Evolutionary conservation across 1,139 yeast species (phyloP).

Genomic region (Nakaseomyces nivariensis): DNA sequence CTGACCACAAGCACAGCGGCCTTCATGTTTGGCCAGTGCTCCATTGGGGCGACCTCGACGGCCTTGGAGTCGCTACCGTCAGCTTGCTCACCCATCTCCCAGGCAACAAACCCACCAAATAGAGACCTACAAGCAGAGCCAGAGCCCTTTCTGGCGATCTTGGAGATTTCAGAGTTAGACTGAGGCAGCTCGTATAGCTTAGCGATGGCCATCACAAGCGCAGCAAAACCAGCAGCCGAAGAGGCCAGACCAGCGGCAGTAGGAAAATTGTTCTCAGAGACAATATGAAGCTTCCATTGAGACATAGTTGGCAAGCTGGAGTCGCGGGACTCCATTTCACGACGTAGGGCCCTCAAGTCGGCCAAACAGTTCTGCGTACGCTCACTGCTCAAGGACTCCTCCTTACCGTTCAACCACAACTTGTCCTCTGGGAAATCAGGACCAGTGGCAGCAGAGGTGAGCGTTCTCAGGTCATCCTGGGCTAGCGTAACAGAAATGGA

Average conservation of each 20-base stretch:
- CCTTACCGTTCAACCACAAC: slow-evolving; percentile 74
- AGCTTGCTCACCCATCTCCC: slow-evolving; percentile 81
- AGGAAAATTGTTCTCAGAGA: slow-evolving; percentile 93
- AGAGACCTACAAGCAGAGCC: slow-evolving; percentile 97
- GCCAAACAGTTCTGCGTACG: slow-evolving; percentile 73
- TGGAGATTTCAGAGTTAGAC: slow-evolving; percentile 72
- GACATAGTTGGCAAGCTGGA: slow-evolving; percentile 51
- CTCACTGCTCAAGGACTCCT: slow-evolving; percentile 53
- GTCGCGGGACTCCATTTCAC: slow-evolving; percentile 42
- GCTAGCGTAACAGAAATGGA: slow-evolving; percentile 90
- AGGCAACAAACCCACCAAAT: slow-evolving; percentile 95
- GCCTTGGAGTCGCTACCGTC: slow-evolving; percentile 91
- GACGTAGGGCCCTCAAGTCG: slow-evolving; percentile 64
- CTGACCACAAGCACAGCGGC: slow-evolving; percentile 89
- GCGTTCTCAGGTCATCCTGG: slow-evolving; percentile 80
- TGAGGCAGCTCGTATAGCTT: slow-evolving; percentile 72
- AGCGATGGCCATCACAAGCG: slow-evolving; percentile 81
- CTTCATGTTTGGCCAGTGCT: slow-evolving; percentile 87
- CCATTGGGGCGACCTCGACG: slow-evolving; percentile 72
- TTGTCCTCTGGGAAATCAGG: slow-evolving; percentile 49
- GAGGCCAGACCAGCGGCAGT: slow-evolving; percentile 98
- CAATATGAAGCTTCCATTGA: slow-evolving; percentile 61
- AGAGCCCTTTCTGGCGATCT: slow-evolving; percentile 94
- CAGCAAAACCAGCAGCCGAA: slow-evolving; percentile 97
- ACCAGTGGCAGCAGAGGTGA: slow-evolving; percentile 77